Conservation (phyloP, 2,329 filamentous ascomycete species). For the Tolypocladium pustulatum region DNA sequence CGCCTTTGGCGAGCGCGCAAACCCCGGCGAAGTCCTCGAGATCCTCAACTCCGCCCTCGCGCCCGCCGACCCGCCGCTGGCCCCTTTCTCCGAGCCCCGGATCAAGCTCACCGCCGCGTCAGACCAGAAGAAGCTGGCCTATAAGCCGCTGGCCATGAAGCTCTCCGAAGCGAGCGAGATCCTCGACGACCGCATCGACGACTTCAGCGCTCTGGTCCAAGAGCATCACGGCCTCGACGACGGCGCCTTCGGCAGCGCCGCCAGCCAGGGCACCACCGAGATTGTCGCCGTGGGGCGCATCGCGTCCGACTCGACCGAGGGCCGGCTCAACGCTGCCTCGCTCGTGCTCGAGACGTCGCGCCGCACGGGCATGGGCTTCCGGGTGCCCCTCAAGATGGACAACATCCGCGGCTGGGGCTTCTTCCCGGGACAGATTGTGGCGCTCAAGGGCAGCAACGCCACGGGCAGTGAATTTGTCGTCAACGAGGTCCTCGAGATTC, state of each 20-base stretch:
- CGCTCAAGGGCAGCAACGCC: conserved; percentile 75
- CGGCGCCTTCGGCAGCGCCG: conserved; percentile 76
- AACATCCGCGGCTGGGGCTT: conserved; percentile 63
- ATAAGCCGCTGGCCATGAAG: conserved; percentile 93
- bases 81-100: conserved; percentile 63
- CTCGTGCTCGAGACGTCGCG: conserved; percentile 83
- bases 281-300: conserved; percentile 87
- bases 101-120: conserved; percentile 79
- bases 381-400: conserved; percentile 70
- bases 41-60: conserved; percentile 68
- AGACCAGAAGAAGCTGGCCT: conserved; percentile 81
- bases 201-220: conserved; percentile 66
- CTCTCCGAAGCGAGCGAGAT: conserved; percentile 86
- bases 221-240: conserved; percentile 68
- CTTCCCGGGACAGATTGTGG: conserved; percentile 92
- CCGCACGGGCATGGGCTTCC: conserved; percentile 68
- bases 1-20: conserved; percentile 62
- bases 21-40: conserved; percentile 74
- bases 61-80: conserved; percentile 56
- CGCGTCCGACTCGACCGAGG: conserved; percentile 76
- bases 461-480: conserved; percentile 77
- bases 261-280: conserved; percentile 72
- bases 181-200: conserved; percentile 89
- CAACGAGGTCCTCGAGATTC: conserved; percentile 63
- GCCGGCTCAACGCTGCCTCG: conserved; percentile 75